phyloP scores from a whole-genome alignment of 1,139 yeast species.

The Zygosaccharomyces sapae region DNA sequence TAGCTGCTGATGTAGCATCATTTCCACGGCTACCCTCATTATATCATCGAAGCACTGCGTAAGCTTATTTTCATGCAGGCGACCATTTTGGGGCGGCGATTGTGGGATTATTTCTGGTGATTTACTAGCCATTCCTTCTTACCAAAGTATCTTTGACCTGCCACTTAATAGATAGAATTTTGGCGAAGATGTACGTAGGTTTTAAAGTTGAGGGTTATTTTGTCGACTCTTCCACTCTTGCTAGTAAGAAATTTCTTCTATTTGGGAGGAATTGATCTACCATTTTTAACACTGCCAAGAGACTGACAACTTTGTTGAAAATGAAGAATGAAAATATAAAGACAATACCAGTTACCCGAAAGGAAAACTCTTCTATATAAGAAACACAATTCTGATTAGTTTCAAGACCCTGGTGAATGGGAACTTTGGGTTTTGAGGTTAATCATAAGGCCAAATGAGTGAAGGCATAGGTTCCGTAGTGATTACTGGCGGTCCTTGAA shows the following conservation, averaged over 20 bases:
- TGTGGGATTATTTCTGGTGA: constrained; percentile 6
- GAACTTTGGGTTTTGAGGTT: neutral
- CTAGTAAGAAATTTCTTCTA: neutral
- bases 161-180: neutral
- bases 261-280: neutral
- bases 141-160: neutral
- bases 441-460: constrained; percentile 6
- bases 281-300: neutral
- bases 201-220: neutral
- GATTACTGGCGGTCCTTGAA: constrained; percentile 2
- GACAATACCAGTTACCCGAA: neutral
- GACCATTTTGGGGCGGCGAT: constrained; percentile 5
- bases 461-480: constrained; percentile 5
- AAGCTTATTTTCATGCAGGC: constrained; percentile 25
- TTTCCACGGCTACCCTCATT: constrained; percentile 31
- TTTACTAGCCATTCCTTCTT: constrained; percentile 1
- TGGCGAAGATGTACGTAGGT: neutral
- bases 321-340: neutral
- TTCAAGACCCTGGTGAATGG: neutral
- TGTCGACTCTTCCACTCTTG: neutral
- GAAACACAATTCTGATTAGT: neutral
- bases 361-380: neutral
- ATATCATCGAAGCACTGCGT: constrained; percentile 36
- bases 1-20: constrained; percentile 36
- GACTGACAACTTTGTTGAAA: neutral